Base-by-base conservation (phyloP, 345 rosid species). In the Bruguiera parviflora region DNA sequence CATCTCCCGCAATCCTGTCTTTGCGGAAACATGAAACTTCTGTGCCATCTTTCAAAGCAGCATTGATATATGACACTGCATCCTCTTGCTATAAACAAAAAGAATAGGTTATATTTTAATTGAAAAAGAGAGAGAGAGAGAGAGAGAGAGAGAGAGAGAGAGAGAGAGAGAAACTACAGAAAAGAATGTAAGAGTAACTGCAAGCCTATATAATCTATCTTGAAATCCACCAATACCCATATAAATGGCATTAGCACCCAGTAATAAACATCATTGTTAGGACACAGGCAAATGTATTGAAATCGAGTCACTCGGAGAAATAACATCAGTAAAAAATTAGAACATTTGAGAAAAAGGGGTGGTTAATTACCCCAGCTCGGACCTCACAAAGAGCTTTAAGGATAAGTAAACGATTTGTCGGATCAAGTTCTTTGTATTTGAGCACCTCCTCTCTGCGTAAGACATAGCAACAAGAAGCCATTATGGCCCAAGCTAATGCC, bases 351-450 rank as follows among this genome's bases (percentile, higher is more conserved):
- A 22, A 46, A 64, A 65, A 63, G 43, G 69, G 68, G 27, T 32
- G 6, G 58, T 63, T 56, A 5, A 71, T 74, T 89, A 93, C 98
- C 58, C 85, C 83, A 33, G 83, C 86, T 55, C 98, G 89, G 64
- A 91, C 77, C 82, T 93, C 98, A 76, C 97, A 91, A 22, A 93
- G 97, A 62, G 92, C 96, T 79, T 84, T 93, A 5, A 93, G 75
- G 59, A 93, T 71, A 61, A 58, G 78, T 39, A 93, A 76, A n/a
- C 98, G 90, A 65, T 56, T 52, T 35, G 71, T 77, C 15, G 92
- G 87, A 69, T 81, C 79, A 68, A 93, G 87, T 82, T 79, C 82
- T 71, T 79, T 79, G 84, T 91, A 93, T 69, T 61, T 74, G 10
- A 82, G 59, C 64, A 86, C 76, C 78, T 93, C 97, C 79, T 80